Base-by-base conservation (phyloP, 2,329 filamentous ascomycete species). In the Cercospora citrullina region DNA sequence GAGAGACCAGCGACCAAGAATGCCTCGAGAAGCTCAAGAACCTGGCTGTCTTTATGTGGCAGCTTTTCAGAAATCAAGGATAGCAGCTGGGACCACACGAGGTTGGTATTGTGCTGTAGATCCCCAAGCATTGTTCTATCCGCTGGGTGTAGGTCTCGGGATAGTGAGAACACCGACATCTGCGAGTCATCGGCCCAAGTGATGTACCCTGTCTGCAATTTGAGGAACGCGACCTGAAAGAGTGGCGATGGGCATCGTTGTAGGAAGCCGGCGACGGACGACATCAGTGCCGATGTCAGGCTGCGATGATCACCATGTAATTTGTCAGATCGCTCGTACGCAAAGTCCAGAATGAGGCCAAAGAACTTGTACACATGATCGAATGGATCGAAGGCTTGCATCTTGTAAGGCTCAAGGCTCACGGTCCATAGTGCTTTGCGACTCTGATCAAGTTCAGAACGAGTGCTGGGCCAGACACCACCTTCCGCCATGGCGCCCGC, bases 391-490 rank as follows among this genome's bases (percentile, higher is more conserved):
- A 83, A 80, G 12, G 79, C 76, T 75, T 4, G 74, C 51, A 18
- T 75, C 75, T 60, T 79, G 78, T 63, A 76, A 8, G 75, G 67
- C 23, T 77, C 76, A 6, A 80, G 68, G 45, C 77, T 78, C 1
- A 84, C 85, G 3, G 88, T 88, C 90, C 90, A 93, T 0, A 94
- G 80, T n/a, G 84, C 84, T 60, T 87, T 86, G 60, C 87, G 84
- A 63, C 87, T 89, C 63, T 87, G 84, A 66, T 93, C 90, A 4
- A 93, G 80, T 10, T 87, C 86, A 69, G 88, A 86, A 6, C 83
- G 83, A 72, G 89, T 89, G 10, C 84, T 83, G 6, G 89, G 88
- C 62, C 89, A 80, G 6, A 64, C 64, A 16, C 72, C 70, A n/a
- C 72, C 65, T n/a, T 67, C 64, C 14, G 78, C 31, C 14, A 78